Evolutionary conservation across 2,329 filamentous ascomycete species (phyloP).

Genomic region (Fusarium caatingaense): DNA sequence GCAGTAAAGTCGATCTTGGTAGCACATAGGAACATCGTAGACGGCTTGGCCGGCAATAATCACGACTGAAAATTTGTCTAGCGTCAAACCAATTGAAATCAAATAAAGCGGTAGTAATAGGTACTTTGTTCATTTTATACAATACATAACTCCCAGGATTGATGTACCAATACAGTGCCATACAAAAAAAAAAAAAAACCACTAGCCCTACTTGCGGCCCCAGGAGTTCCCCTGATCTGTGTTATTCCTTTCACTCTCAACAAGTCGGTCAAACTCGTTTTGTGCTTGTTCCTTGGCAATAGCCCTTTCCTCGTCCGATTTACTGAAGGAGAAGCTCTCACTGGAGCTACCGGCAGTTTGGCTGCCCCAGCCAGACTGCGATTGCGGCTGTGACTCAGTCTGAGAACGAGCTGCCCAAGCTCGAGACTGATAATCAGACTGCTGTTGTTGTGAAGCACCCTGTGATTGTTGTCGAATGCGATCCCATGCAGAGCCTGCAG

Average conservation of each 20-base stretch:
- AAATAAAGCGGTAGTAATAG: not conserved
- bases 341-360: constrained; percentile 43
- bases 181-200: not conserved
- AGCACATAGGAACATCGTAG: constrained; percentile 13
- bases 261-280: constrained; percentile 61
- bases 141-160: constrained; percentile 1
- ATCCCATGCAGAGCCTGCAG: constrained; percentile 57
- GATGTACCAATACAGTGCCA: constrained; percentile 16
- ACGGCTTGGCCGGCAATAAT: constrained; percentile 15
- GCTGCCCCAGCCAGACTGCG: constrained; percentile 43
- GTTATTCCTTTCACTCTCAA: constrained; percentile 58
- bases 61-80: constrained; percentile 11
- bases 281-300: constrained; percentile 60
- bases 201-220: constrained; percentile 25
- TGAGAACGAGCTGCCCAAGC: constrained; percentile 29
- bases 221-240: constrained; percentile 47
- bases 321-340: constrained; percentile 52
- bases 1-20: constrained; percentile 32
- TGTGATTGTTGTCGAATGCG: constrained; percentile 53
- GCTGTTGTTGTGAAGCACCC: constrained; percentile 36
- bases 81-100: not conserved
- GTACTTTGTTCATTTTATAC: constrained; percentile 2
- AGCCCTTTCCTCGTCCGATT: constrained; percentile 52
- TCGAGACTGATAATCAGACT: constrained; percentile 29
- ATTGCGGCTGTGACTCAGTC: constrained; percentile 21